Base-by-base conservation (phyloP, 2,329 filamentous ascomycete species). In the Teratosphaeria gauchensis region DNA sequence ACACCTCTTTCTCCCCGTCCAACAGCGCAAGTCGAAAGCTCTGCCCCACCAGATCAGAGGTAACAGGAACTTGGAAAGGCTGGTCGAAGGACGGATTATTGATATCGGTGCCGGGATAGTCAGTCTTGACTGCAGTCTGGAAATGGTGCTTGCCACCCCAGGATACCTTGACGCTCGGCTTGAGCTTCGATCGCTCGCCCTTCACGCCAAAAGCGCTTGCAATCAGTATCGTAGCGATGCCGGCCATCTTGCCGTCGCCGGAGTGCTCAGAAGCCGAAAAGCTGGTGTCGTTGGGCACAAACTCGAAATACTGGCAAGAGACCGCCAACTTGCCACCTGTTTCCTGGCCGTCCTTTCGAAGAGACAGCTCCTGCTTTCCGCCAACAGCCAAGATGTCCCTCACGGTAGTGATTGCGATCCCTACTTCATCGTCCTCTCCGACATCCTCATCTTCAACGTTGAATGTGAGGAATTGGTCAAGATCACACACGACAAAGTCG, bases 61-160 rank as follows among this genome's bases (percentile, higher is more conserved):
- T 76, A 6, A 80, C 57, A 0, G 76, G 75, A 52, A 80, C 71
- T 7, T 67, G 68, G 67, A 79, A 80, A 0, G 74, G 72, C 63
- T 75, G 72, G 59, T 79, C 76, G 56, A 78, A 80, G 1, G 72
- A 68, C 2, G 78, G 78, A 63, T 79, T 80, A 69, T 76, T 77
- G 61, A 80, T 78, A 55, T 80, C 78, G 2, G 66, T 73, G 1
- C 78, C 78, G 0, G 76, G 76, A 1, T 68, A 71, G 64, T 80
- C 77, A 0, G 71, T 66, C 68, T 77, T 76, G 57, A 71, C 67
- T 1, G 70, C 73, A 0, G 78, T 80, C 55, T 66, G 68, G 70
- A 76, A 79, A 24, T 54, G 53, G 53, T 71, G 69, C 61, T 74
- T 72, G 8, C 58, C 68, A 16, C 75, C 75, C 74, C 74, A 79